These are phyloP conservation scores for Rasamsonia emersonii DNA, from an alignment of 2,329 filamentous ascomycete genomes.

Conservation along the genomic window DNA sequence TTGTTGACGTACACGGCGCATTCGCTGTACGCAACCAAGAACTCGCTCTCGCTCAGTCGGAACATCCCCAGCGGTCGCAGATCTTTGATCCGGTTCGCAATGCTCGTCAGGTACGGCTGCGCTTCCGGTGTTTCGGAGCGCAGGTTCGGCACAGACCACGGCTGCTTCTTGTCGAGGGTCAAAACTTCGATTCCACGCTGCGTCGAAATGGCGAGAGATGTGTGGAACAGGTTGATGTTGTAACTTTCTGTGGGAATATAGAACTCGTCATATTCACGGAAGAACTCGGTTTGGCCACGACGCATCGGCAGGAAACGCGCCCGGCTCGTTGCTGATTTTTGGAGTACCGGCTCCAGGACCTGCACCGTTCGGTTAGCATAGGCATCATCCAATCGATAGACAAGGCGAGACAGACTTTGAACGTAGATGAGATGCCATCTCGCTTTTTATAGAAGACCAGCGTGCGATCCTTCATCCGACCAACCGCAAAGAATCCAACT, in stretches of 20 bases:
- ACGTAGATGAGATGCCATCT: constrained; percentile 83
- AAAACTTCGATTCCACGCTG: constrained; percentile 90
- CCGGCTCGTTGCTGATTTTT: constrained; percentile 81
- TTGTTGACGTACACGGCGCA: constrained; percentile 98
- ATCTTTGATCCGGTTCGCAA: constrained; percentile 71
- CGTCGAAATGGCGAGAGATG: constrained; percentile 83
- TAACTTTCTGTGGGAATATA: constrained; percentile 95
- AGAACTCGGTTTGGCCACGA: constrained; percentile 77
- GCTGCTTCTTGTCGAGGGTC: constrained; percentile 93
- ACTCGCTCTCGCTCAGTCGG: constrained; percentile 82
- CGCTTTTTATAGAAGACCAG: constrained; percentile 96
- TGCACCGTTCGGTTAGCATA: constrained; percentile 23
- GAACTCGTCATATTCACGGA: constrained; percentile 97
- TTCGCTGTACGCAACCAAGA: constrained; percentile 87
- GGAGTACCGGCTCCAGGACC: constrained; percentile 89
- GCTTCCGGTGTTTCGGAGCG: constrained; percentile 50
- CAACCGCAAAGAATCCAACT: constrained; percentile 92
- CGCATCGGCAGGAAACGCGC: constrained; percentile 56
- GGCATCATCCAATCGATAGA: not conserved
- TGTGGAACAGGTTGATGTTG: constrained; percentile 92
- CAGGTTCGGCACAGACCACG: constrained; percentile 86
- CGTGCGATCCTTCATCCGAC: constrained; percentile 92
- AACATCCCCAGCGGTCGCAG: constrained; percentile 94
- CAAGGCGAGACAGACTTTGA: constrained; percentile 48
- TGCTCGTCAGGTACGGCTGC: constrained; percentile 63